Evolutionary conservation across 1,139 yeast genomes (phyloP).

Genomic region (Yamadazyma triangularis): DNA sequence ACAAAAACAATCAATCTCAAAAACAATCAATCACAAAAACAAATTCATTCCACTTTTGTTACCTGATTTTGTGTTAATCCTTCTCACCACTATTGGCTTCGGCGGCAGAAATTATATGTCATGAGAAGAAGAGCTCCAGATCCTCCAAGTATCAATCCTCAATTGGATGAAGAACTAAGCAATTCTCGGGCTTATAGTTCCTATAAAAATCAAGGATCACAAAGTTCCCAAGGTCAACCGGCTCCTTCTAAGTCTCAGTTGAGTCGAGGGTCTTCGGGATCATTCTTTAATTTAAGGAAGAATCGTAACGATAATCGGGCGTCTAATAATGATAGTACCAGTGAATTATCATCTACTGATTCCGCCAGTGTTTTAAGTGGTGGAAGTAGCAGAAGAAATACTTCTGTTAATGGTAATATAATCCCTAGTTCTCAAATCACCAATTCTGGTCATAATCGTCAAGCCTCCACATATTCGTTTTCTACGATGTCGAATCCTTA

Average conservation of each 20-base stretch:
- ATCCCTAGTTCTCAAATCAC: conserved; percentile 30
- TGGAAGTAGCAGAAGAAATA: conserved; percentile 38
- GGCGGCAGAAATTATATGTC: neutral
- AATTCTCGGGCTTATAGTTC: conserved; percentile 29
- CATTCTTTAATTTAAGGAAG: conserved; percentile 37
- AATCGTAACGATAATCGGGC: conserved; percentile 8
- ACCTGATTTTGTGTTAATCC: no score
- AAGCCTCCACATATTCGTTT: conserved; percentile 38
- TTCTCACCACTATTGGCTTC: no score
- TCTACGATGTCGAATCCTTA: conserved; percentile 27
- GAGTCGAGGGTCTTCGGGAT: conserved; percentile 33
- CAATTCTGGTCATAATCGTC: conserved; percentile 33
- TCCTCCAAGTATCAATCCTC: conserved; percentile 16
- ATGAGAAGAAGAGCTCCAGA: conserved; percentile 26
- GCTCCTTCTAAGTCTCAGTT: conserved; percentile 2
- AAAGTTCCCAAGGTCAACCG: conserved; percentile 5
- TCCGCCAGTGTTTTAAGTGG: conserved; percentile 28
- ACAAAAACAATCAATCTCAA: no score
- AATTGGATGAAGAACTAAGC: conserved; percentile 28
- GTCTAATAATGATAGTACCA: conserved; percentile 17
- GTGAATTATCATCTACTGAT: conserved; percentile 35
- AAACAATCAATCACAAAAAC: no score
- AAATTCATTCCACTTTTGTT: no score
- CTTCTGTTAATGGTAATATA: conserved; percentile 15
- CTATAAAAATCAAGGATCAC: conserved; percentile 5